Base-by-base conservation (phyloP, 1,284 basidiomycete genomes). In the Cryptococcus sp. region DNA sequence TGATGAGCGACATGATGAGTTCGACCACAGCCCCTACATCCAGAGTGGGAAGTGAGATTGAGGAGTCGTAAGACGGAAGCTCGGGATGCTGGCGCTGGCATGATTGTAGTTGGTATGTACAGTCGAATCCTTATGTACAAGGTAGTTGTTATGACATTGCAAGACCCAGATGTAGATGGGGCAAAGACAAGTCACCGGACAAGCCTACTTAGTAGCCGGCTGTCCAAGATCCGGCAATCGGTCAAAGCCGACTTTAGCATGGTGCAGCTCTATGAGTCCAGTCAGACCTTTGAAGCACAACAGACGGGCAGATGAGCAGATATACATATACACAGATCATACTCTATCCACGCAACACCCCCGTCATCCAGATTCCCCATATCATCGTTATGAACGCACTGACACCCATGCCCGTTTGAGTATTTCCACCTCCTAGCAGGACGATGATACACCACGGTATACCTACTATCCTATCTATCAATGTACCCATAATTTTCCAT, bases 1-100 rank as follows among this genome's bases (percentile, higher is more conserved):
- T 67, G 60, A 46, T 67, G 59, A 15, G 62, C 62, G 4, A 52
- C 52, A 6, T 60, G 42, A 56, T 74, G 72, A 31, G 67, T 65
- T 7, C 66, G 55, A 4, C 73, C 73, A 51, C 73, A 75, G 11
- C 73, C 72, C 50, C 72, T 61, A 63, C 73, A 75, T 43, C 73
- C 73, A 35, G 61, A 57, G 44, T 71, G 67, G 49, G 68, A 58
- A 11, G 73, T 75, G 48, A 68, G 60, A 55, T 58, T 58, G 44
- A 75, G 64, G 34, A 75, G 65, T 13, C 72, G 64, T 37, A 66
- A 49, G 62, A 73, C 61, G 34, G 70, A 65, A 13, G 70, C 65
- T 57, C 73, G 61, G 34, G 68, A 62, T 15, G 70, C 65, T 43
- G 68, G 58, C 8, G 60, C 58, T n/a, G 65, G 64, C 70, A 73